Conservation (phyloP, 768 basidiomycete species). For the Lepiota venenata region DNA sequence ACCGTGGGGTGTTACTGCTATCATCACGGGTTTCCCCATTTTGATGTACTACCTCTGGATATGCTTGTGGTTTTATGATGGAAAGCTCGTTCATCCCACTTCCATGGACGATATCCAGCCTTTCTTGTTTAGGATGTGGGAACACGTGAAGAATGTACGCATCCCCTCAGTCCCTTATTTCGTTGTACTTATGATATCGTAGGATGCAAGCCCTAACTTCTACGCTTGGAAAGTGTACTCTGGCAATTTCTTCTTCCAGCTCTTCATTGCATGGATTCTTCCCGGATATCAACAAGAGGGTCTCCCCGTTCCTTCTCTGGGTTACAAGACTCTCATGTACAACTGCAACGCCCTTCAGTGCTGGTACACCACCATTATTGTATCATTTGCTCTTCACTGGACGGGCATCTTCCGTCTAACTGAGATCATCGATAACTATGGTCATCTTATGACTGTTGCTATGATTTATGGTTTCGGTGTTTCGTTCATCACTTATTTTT, state of each 20-base stretch:
- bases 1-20: constrained; percentile 84
- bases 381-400: constrained; percentile 73
- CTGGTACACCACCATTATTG: constrained; percentile 78
- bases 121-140: constrained; percentile 81
- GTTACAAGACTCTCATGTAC: constrained; percentile 91
- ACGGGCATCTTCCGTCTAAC: constrained; percentile 85
- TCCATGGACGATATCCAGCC: constrained; percentile 71
- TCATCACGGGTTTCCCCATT: constrained; percentile 92
- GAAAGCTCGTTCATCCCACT: constrained; percentile 66
- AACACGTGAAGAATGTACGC: constrained; percentile 71
- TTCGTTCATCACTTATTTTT: constrained; percentile 77
- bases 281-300: constrained; percentile 94
- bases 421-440: constrained; percentile 95
- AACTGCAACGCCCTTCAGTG: constrained; percentile 93
- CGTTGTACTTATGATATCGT: not conserved
- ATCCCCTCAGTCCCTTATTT: not conserved
- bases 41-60: constrained; percentile 99
- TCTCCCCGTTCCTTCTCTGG: constrained; percentile 91
- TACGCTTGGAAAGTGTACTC: constrained; percentile 92
- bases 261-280: constrained; percentile 85
- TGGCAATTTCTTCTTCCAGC: constrained; percentile 84
- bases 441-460: constrained; percentile 91
- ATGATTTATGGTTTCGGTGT: constrained; percentile 89
- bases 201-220: constrained; percentile 90
- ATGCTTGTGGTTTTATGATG: constrained; percentile 95